Percentiles rank a stretch among this genome's conserved stretches.
Evolutionary conservation across 345 rosid species (phyloP).

Genomic region (Populus tremula): DNA sequence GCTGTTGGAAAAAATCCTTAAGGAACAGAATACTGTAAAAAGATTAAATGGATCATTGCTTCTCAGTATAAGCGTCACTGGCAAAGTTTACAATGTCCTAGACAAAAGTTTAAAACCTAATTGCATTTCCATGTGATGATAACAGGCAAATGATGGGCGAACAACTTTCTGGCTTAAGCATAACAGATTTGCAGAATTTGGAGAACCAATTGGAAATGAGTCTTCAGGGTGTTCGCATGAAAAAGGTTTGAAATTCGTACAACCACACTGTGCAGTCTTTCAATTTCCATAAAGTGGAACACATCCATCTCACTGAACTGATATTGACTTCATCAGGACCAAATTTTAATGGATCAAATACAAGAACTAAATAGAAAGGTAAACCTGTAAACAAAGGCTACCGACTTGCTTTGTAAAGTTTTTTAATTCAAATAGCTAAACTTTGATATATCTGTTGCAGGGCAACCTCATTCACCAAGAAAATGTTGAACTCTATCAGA

Average conservation of each 20-base stretch:
- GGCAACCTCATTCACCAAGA: slow-evolving; percentile 58
- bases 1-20: background rate
- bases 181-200: slow-evolving; percentile 52
- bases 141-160: slow-evolving; percentile 80
- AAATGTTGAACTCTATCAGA: slow-evolving; percentile 64
- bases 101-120: background rate
- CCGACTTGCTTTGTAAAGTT: slow-evolving; percentile 1
- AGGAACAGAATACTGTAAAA: background rate
- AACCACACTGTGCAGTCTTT: background rate
- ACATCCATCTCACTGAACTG: slow-evolving; percentile 11
- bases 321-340: slow-evolving; percentile 44
- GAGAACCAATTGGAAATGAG: slow-evolving; percentile 56
- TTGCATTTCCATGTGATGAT: slow-evolving; percentile 17
- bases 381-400: slow-evolving; percentile 12
- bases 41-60: background rate
- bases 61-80: background rate
- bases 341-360: slow-evolving; percentile 58
- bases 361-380: slow-evolving; percentile 60
- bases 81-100: background rate
- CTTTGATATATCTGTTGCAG: slow-evolving; percentile 37
- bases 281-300: slow-evolving; percentile 10
- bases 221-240: slow-evolving; percentile 52
- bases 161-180: slow-evolving; percentile 57
- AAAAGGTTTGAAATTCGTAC: slow-evolving; percentile 46
- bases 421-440: slow-evolving; percentile 20